A percentile compares a stretch with the other conserved stretches of the same genome.
Evolutionary conservation across 1,139 yeast genomes (phyloP).

Genomic region (Geotrichum cucujoidarum): DNA sequence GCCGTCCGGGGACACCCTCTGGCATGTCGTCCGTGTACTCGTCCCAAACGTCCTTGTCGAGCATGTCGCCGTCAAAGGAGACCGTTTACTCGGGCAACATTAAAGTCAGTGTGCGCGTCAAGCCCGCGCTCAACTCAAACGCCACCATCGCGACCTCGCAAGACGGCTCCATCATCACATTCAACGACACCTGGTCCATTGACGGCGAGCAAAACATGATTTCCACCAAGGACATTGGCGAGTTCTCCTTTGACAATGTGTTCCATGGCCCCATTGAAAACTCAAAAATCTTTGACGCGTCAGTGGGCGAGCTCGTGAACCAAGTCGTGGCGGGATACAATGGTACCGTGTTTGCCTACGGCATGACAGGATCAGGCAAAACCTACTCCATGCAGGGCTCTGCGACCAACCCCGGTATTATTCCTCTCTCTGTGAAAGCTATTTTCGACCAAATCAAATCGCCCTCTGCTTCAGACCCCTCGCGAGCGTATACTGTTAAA

Average conservation of each 20-base stretch:
- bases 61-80: not conserved
- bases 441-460: conserved; percentile 48
- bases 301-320: conserved; percentile 59
- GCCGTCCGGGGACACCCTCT: conserved; percentile 27
- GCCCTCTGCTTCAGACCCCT: conserved; percentile 25
- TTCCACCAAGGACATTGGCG: conserved; percentile 34
- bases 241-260: conserved; percentile 72
- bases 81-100: conserved; percentile 34
- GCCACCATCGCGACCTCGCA: conserved; percentile 7
- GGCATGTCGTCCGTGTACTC: conserved; percentile 6
- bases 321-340: conserved; percentile 75
- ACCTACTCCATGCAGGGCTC: conserved; percentile 87
- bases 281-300: conserved; percentile 52
- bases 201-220: conserved; percentile 26
- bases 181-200: conserved; percentile 27
- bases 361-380: conserved; percentile 96
- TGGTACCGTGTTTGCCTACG: conserved; percentile 88
- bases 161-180: conserved; percentile 13
- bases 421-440: conserved; percentile 65
- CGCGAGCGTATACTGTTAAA: conserved; percentile 43
- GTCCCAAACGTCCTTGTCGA: not conserved
- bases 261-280: conserved; percentile 50
- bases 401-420: conserved; percentile 65
- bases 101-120: conserved; percentile 37
- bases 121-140: conserved; percentile 26